phyloP scores from a whole-genome alignment of 371 early-diverging fungal genomes.

The Batkoa obscura region DNA sequence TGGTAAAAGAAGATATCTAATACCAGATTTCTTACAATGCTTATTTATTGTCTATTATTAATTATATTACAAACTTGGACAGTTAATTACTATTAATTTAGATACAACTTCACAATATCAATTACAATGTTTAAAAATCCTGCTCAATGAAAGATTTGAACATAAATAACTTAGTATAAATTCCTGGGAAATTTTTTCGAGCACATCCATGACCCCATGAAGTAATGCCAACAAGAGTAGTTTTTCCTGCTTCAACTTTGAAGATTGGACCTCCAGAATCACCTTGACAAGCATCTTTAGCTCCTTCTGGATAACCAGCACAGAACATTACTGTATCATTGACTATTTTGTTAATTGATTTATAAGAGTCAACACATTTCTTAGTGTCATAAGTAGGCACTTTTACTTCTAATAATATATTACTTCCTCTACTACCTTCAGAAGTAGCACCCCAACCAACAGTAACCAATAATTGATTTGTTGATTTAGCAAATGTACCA shows the following conservation, averaged over 20 bases:
- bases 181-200: neutral
- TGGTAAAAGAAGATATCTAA: too few species aligned
- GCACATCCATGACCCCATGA: slow-evolving; percentile 6
- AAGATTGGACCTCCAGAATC: slow-evolving; percentile 7
- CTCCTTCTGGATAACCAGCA: slow-evolving; percentile 7
- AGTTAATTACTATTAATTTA: too few species aligned
- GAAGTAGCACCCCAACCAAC: slow-evolving; percentile 2
- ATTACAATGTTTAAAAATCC: neutral
- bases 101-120: too few species aligned
- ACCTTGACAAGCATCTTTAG: slow-evolving; percentile 5
- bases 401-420: slow-evolving; percentile 1
- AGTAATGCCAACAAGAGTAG: neutral
- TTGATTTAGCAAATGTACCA: neutral
- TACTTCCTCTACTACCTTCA: neutral
- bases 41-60: too few species aligned
- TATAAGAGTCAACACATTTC: neutral
- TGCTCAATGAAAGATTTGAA: neutral
- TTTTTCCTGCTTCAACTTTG: neutral
- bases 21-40: too few species aligned
- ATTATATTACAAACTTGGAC: too few species aligned
- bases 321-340: neutral
- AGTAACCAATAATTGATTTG: neutral
- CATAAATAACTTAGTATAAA: neutral
- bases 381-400: neutral
- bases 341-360: neutral